Percentiles rank a stretch among this genome's conserved stretches.
Conservation (phyloP, 108 stramenopile species). For the Stephanodiscus minutulus region DNA sequence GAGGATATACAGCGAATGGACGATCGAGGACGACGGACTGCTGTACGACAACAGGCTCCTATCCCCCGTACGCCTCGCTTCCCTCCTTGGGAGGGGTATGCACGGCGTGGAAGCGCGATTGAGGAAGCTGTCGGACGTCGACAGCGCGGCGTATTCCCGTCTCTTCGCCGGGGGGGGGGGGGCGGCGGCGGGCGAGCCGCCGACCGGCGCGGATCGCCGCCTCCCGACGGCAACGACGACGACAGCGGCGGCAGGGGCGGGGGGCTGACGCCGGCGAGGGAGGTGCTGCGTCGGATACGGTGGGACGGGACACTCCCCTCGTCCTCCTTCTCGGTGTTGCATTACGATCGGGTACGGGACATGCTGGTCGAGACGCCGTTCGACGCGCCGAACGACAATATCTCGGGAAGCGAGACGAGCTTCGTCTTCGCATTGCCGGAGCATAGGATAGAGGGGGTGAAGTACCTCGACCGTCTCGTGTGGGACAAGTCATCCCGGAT, state of each 20-base stretch:
- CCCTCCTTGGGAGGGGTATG: conserved; percentile 79
- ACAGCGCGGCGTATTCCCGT: conserved; percentile 71
- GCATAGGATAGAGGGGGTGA: conserved; percentile 76
- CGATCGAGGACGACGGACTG: conserved; percentile 75
- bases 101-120: conserved; percentile 75
- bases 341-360: conserved; percentile 76
- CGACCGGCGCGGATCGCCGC: background rate
- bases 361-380: conserved; percentile 64
- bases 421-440: conserved; percentile 85
- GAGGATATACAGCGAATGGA: conserved; percentile 80
- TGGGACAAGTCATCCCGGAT: conserved; percentile 76
- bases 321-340: conserved; percentile 63
- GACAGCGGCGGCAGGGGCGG: conserved; percentile 9
- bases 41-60: conserved; percentile 63
- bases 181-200: background rate
- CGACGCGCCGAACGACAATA: conserved; percentile 69
- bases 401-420: conserved; percentile 57
- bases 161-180: conserved; percentile 50
- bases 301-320: conserved; percentile 61
- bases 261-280: conserved; percentile 72
- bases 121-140: conserved; percentile 65
- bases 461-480: conserved; percentile 76
- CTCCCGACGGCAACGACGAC: conserved; percentile 15
- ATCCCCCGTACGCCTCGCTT: conserved; percentile 58
- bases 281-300: conserved; percentile 79